Percentiles rank a stretch among this genome's conserved stretches.
Evolutionary conservation across 352 stramenopile species (phyloP).

Genomic region (Sclerospora graminicola): DNA sequence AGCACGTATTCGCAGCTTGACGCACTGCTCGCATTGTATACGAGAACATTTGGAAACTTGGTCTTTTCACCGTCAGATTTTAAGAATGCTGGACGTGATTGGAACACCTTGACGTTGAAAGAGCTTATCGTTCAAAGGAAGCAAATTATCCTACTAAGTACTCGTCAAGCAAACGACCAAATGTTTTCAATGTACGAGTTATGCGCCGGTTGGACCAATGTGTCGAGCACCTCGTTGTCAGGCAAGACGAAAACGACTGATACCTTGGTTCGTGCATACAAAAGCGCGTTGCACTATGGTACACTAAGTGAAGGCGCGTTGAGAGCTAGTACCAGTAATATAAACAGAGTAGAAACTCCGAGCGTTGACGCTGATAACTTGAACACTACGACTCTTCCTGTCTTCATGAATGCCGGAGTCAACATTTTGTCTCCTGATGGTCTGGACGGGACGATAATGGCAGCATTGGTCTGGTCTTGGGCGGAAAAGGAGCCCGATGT

Average conservation of each 20-base stretch:
- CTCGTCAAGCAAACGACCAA: slow-evolving; percentile 35
- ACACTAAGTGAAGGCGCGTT: no score
- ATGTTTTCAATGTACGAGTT: slow-evolving; percentile 16
- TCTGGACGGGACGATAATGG: slow-evolving; percentile 39
- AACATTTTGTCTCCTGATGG: slow-evolving; percentile 42
- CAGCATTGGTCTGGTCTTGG: slow-evolving; percentile 44
- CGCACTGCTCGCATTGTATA: slow-evolving; percentile 31
- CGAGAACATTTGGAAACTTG: slow-evolving; percentile 32
- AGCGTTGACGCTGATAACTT: no score
- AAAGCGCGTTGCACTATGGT: slow-evolving; percentile 41
- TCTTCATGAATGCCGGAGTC: slow-evolving; percentile 44
- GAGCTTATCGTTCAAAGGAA: slow-evolving; percentile 31
- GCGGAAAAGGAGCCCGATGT: slow-evolving; percentile 34
- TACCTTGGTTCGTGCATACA: slow-evolving; percentile 38
- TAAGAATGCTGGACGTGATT: slow-evolving; percentile 24
- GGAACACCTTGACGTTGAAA: slow-evolving; percentile 26
- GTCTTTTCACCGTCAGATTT: slow-evolving; percentile 25
- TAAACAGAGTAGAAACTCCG: slow-evolving; percentile 13
- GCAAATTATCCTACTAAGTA: slow-evolving; percentile 30
- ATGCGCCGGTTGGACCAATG: slow-evolving; percentile 23
- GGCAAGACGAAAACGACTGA: slow-evolving; percentile 24
- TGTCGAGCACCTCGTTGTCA: no score
- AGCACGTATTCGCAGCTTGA: slow-evolving; percentile 18
- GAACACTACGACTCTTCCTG: slow-evolving; percentile 28
- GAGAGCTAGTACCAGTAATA: slow-evolving; percentile 14